phyloP scores from a whole-genome alignment of 768 basidiomycete genomes.

The Calocera viscosa region DNA sequence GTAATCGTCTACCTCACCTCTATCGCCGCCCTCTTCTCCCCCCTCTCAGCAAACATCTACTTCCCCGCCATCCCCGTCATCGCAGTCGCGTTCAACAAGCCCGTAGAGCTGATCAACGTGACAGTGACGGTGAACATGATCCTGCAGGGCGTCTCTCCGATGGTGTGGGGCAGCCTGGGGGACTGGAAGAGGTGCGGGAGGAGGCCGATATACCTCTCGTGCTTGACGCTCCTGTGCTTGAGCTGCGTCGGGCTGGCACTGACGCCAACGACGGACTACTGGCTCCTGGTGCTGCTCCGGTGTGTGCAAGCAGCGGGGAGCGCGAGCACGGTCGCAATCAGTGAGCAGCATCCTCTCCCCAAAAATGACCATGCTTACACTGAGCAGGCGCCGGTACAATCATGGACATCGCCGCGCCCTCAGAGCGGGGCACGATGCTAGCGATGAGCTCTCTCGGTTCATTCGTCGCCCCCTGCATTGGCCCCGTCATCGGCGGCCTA shows the following conservation, averaged over 20 bases:
- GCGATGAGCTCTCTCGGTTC: constrained; percentile 55
- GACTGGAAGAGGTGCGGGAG: constrained; percentile 39
- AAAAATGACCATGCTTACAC: constrained; percentile 21
- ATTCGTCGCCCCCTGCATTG: constrained; percentile 38
- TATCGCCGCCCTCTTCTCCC: neutral
- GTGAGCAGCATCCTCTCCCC: constrained; percentile 30
- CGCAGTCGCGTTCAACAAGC: constrained; percentile 42
- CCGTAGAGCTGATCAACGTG: constrained; percentile 61
- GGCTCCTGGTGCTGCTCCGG: constrained; percentile 65
- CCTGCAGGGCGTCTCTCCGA: constrained; percentile 46
- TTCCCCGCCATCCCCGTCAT: constrained; percentile 24
- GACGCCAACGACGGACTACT: constrained; percentile 51
- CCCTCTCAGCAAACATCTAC: constrained; percentile 20
- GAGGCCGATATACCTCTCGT: constrained; percentile 34
- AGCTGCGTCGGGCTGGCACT: constrained; percentile 54
- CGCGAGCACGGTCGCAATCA: constrained; percentile 64
- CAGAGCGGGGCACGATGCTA: constrained; percentile 62
- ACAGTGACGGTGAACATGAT: constrained; percentile 70
- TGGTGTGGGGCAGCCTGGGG: constrained; percentile 55
- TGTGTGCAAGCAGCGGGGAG: constrained; percentile 70
- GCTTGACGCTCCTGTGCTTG: constrained; percentile 47
- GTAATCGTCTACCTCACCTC: neutral
- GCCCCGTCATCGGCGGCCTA: constrained; percentile 41
- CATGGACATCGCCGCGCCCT: constrained; percentile 58
- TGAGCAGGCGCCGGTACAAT: constrained; percentile 49